These are phyloP conservation scores for Peronosclerospora sorghi DNA, from an alignment of 352 stramenopile genomes.

Conservation along the genomic window DNA sequence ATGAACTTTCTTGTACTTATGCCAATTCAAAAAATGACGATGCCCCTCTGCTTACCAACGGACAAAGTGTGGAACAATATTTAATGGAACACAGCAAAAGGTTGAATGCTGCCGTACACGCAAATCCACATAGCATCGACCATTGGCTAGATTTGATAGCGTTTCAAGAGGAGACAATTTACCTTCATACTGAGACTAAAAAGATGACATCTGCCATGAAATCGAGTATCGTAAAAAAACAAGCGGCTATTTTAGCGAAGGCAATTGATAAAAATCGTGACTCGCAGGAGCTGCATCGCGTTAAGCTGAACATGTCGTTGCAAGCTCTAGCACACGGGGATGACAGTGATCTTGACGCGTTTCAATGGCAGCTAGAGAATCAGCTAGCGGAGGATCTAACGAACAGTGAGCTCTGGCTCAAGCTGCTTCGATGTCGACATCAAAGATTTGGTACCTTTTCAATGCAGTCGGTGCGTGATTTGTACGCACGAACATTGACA, in stretches of 20 bases:
- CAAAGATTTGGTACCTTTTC: conserved; percentile 69
- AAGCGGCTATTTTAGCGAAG: conserved; percentile 45
- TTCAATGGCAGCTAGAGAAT: conserved; percentile 29
- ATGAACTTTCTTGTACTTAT: not conserved
- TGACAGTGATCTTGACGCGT: conserved; percentile 21
- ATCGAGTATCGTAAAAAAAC: conserved; percentile 45
- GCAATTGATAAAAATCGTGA: conserved; percentile 40
- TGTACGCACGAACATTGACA: conserved; percentile 53
- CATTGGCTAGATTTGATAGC: conserved; percentile 64
- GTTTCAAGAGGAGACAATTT: conserved; percentile 55
- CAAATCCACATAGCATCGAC: conserved; percentile 30
- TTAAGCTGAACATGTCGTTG: conserved; percentile 48
- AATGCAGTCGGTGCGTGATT: conserved; percentile 47
- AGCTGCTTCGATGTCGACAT: conserved; percentile 32
- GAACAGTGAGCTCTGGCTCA: conserved; percentile 45
- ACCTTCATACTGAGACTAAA: conserved; percentile 23
- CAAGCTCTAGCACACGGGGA: conserved; percentile 2
- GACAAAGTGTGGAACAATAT: conserved; percentile 53
- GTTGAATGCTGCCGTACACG: conserved; percentile 28
- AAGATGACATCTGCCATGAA: conserved; percentile 11
- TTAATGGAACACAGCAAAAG: conserved; percentile 42
- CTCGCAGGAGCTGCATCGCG: conserved; percentile 27
- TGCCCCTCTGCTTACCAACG: conserved; percentile 34
- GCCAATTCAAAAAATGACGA: not conserved
- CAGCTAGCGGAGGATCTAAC: conserved; percentile 39